A percentile compares a stretch with the other conserved stretches of the same genome.
Evolutionary conservation across 176 grass and related monocot species (phyloP).

Genomic region (Carex myosuroides): DNA sequence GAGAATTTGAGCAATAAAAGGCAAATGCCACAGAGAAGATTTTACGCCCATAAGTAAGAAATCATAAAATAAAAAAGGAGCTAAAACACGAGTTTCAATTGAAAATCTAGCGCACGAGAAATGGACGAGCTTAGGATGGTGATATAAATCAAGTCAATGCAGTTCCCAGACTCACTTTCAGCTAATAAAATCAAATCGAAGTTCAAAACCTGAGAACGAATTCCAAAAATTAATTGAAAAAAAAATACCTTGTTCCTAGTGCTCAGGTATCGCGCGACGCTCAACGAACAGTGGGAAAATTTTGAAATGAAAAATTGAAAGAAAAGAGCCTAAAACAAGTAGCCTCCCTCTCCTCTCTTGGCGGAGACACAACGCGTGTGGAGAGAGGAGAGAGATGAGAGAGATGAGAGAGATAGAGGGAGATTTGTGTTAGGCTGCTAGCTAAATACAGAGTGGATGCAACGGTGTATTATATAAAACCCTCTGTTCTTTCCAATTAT

Average conservation of each 20-base stretch:
- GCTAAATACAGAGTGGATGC: slow-evolving; percentile 20
- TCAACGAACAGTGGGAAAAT: neutral
- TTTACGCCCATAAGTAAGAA: neutral
- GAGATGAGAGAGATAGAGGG: neutral
- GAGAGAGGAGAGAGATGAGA: slow-evolving; percentile 2
- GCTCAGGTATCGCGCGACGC: neutral
- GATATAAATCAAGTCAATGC: neutral
- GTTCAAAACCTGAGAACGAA: neutral
- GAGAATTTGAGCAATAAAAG: neutral
- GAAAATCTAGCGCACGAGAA: neutral
- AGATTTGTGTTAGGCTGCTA: neutral
- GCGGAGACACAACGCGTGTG: neutral
- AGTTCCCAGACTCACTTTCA: neutral
- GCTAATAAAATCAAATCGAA: neutral
- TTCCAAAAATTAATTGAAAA: neutral
- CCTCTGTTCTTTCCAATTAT: neutral
- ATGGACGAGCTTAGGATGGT: neutral
- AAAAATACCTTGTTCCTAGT: neutral
- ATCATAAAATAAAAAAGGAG: neutral
- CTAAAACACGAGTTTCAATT: neutral
- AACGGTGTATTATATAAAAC: slow-evolving; percentile 14
- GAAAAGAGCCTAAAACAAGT: neutral
- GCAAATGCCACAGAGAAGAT: neutral
- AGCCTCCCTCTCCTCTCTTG: slow-evolving; percentile 1
- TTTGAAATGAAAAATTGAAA: neutral